These are phyloP conservation scores for Plasmodium gallinaceum DNA, from an alignment of 169 alveolate species.

Conservation along the genomic window DNA sequence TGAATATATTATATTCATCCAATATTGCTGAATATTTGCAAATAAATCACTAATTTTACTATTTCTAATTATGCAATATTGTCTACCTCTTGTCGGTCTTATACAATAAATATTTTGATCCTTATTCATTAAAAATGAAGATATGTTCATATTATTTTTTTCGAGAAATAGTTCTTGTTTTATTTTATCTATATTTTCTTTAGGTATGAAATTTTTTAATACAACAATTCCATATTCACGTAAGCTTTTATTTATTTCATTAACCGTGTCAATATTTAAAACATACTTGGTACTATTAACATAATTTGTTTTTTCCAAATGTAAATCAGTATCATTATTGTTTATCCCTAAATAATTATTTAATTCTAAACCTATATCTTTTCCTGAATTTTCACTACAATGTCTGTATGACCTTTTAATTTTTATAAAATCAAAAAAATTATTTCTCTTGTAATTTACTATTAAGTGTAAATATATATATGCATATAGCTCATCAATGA, in stretches of 20 bases:
- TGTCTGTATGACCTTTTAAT: conserved; percentile 48
- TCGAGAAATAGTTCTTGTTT: conserved; percentile 49
- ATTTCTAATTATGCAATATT: conserved; percentile 59
- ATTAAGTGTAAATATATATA: conserved; percentile 36
- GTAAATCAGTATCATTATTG: not conserved
- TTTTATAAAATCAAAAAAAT: conserved; percentile 62
- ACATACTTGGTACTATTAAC: conserved; percentile 18
- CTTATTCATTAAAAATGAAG: conserved; percentile 36
- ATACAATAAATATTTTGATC: conserved; percentile 65
- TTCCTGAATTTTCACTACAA: conserved; percentile 66
- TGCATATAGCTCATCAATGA: conserved; percentile 59
- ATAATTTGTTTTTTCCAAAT: not conserved
- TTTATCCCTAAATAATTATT: conserved; percentile 34
- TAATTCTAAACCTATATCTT: conserved; percentile 55
- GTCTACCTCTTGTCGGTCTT: conserved; percentile 72
- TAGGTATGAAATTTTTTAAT: conserved; percentile 28
- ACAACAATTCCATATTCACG: conserved; percentile 62
- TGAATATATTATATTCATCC: conserved; percentile 47
- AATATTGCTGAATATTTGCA: conserved; percentile 53
- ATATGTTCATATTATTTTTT: conserved; percentile 33
- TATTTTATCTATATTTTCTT: conserved; percentile 43
- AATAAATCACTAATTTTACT: conserved; percentile 49
- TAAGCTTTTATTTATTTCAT: conserved; percentile 40
- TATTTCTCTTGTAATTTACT: conserved; percentile 44
- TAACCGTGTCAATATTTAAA: conserved; percentile 49